phyloP scores from a whole-genome alignment of 305 asterid species.

The Solanum aculeatissimum region DNA sequence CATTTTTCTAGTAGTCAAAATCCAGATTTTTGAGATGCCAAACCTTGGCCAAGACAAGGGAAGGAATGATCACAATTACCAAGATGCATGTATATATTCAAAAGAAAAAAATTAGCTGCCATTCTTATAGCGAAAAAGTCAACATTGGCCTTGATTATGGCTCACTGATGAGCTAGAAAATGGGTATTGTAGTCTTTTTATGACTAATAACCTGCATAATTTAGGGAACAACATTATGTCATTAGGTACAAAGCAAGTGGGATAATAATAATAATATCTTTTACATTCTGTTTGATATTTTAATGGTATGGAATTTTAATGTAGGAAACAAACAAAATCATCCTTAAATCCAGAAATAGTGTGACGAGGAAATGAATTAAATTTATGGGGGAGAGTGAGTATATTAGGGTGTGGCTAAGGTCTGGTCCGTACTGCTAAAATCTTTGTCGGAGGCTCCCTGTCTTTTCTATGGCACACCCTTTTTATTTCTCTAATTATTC shows the following conservation, averaged over 20 bases:
- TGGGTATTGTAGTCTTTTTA: neutral
- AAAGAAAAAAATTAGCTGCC: neutral
- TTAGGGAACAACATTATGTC: neutral
- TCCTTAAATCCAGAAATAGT: slow-evolving; percentile 22
- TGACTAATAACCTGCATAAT: neutral
- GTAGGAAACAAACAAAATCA: slow-evolving; percentile 7
- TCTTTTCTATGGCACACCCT: slow-evolving; percentile 3
- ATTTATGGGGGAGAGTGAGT: slow-evolving; percentile 2
- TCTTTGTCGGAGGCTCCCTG: slow-evolving; percentile 30
- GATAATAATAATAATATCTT: neutral
- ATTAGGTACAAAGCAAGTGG: neutral
- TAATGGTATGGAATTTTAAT: neutral
- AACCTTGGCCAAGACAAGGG: neutral
- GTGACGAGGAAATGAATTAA: slow-evolving; percentile 1
- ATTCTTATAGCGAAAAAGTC: neutral
- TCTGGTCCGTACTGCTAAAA: slow-evolving; percentile 22
- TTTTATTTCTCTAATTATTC: slow-evolving; percentile 1
- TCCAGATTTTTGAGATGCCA: slow-evolving; percentile 5
- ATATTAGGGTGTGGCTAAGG: neutral
- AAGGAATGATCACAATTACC: slow-evolving; percentile 7
- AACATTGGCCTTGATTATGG: neutral
- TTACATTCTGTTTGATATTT: neutral
- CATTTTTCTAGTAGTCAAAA: slow-evolving; percentile 6
- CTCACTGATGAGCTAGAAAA: neutral
- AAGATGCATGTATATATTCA: neutral